Evolutionary conservation across 2,329 filamentous ascomycete species (phyloP), one percentile per base, ranked within the genome.

Genomic region (Hypoxylon sp.): DNA sequence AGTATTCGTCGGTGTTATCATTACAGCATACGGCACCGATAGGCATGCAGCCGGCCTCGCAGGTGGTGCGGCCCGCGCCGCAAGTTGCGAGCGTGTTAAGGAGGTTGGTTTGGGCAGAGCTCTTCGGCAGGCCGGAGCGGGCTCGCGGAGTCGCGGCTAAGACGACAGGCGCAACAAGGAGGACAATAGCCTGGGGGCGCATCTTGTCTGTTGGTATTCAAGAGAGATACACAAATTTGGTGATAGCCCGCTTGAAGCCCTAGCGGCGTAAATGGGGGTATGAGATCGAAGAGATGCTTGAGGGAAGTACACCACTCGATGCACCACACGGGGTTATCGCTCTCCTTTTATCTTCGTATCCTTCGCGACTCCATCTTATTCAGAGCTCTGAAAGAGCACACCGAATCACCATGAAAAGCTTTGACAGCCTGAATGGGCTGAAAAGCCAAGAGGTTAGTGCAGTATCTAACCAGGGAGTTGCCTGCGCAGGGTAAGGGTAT

Each of bases 1-100:
- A 74, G 38, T 72, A 72, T 40, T 70, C 70, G 54, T 69, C 65
- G 8, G 70, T 72, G 44, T 65, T 66, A 49, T 73, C 71, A 12
- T 70, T 65, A 44, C 72, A 74, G 51, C 72, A 74, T 20, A 59
- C 57, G 20, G 48, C 56, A 8, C 54, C 52, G 2, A 38, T 7
- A 2, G 54, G 63, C 66, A 73, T 73, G 40, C 71, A 74, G 5
- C 63, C 64, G 26, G 50, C 56, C 55, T 74, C 72, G 24, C 72
- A 74, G 3, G 5, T 38, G 16, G 60, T 52, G 8, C 65, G 55
- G 3, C 71, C 71, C 8, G 20, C 9, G 3, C 16, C 48, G 36
- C 71, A 73, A 18, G 65, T 70, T 3, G 57, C 67, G 1, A 70
- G 42, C 4, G 53, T 40, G 30, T 72, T 70, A 22, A 60, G 46